Conservation (phyloP, 2,329 filamentous ascomycete genomes). For the Arthrobotrys entomopaga region DNA sequence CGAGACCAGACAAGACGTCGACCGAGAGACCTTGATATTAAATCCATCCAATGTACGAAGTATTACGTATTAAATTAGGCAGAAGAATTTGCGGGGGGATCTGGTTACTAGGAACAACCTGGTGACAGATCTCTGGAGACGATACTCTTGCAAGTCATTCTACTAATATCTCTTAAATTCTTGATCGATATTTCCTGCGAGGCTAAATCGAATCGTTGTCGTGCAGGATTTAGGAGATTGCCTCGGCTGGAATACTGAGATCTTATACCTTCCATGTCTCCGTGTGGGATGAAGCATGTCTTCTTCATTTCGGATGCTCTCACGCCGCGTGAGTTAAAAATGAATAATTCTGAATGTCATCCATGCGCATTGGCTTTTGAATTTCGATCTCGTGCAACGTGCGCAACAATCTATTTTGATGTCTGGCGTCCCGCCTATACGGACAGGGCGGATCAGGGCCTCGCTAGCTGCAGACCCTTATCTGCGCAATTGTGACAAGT, state of each 20-base stretch:
- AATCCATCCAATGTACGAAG: background rate
- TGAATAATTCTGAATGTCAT: background rate
- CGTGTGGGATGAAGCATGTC: background rate
- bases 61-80: constrained; percentile 10
- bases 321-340: background rate
- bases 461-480: too few species aligned
- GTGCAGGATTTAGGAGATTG: background rate
- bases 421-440: too few species aligned
- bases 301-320: constrained; percentile 13
- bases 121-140: constrained; percentile 8
- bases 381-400: too few species aligned
- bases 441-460: too few species aligned
- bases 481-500: too few species aligned
- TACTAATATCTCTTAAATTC: too few species aligned
- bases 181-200: too few species aligned
- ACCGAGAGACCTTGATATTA: background rate
- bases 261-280: background rate
- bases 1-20: background rate
- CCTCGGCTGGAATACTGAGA: background rate
- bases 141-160: background rate
- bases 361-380: too few species aligned
- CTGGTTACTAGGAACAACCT: constrained; percentile 10
- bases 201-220: constrained; percentile 10
- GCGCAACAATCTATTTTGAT: too few species aligned
- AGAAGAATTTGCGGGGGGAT: background rate